These are phyloP conservation scores for Fusarium acutatum DNA, from an alignment of 2,329 filamentous ascomycete genomes.

Conservation along the genomic window DNA sequence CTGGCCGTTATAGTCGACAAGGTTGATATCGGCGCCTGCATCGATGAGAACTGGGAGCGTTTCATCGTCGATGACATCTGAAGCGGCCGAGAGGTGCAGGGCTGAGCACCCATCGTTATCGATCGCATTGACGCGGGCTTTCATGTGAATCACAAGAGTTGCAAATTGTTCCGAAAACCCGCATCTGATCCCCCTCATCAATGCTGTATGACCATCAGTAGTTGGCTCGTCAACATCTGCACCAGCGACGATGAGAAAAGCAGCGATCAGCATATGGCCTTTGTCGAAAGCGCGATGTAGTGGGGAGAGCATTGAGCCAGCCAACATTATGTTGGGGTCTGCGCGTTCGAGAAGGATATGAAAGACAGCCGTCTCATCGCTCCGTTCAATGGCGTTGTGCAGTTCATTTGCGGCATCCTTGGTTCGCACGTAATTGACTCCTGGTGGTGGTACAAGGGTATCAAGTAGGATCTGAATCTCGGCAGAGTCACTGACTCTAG, in stretches of 20 bases:
- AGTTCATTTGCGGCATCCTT: slow-evolving; percentile 35
- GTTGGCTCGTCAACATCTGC: slow-evolving; percentile 42
- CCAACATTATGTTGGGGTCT: slow-evolving; percentile 39
- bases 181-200: slow-evolving; percentile 42
- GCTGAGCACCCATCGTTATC: slow-evolving; percentile 40
- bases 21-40: slow-evolving; percentile 37
- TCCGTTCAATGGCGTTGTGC: slow-evolving; percentile 37
- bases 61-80: slow-evolving; percentile 41
- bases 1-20: slow-evolving; percentile 38
- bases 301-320: slow-evolving; percentile 41
- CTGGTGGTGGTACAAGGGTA: slow-evolving; percentile 38
- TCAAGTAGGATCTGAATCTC: slow-evolving; percentile 42
- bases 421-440: slow-evolving; percentile 30
- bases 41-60: slow-evolving; percentile 36
- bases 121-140: slow-evolving; percentile 35
- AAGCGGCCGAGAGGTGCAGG: slow-evolving; percentile 41
- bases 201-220: slow-evolving; percentile 37
- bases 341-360: slow-evolving; percentile 36
- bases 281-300: slow-evolving; percentile 41
- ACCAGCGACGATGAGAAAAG: slow-evolving; percentile 41
- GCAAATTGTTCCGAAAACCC: slow-evolving; percentile 43
- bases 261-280: slow-evolving; percentile 39
- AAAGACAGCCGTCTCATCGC: slow-evolving; percentile 39
- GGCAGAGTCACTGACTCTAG: slow-evolving; percentile 41
- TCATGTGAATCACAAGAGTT: slow-evolving; percentile 37